Percentiles rank a stretch among this genome's conserved stretches.
These are phyloP conservation scores for Botryotinia narcissicola DNA, from an alignment of 2,329 filamentous ascomycete genomes.

Conservation along the genomic window DNA sequence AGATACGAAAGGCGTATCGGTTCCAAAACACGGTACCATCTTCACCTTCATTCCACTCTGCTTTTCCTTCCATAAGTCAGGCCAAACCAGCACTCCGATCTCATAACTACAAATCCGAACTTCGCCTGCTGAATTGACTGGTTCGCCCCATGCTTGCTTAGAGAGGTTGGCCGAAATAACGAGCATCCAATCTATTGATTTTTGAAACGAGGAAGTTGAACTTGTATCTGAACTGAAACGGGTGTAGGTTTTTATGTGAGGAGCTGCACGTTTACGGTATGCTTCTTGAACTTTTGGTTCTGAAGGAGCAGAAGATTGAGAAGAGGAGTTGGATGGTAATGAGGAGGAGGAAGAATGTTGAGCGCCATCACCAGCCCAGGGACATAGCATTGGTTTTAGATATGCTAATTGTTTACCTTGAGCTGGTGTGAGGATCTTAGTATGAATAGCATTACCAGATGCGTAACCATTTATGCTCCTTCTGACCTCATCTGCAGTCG, in stretches of 20 bases:
- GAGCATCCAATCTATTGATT: conserved; percentile 75
- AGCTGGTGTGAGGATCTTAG: conserved; percentile 66
- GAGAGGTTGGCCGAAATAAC: conserved; percentile 90
- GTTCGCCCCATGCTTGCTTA: conserved; percentile 83
- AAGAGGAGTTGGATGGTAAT: not conserved
- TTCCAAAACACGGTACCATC: conserved; percentile 70
- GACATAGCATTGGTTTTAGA: conserved; percentile 66
- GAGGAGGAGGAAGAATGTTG: conserved; percentile 20
- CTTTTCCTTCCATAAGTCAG: conserved; percentile 51
- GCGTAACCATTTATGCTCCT: conserved; percentile 73
- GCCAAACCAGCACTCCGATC: conserved; percentile 81
- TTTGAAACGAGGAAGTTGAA: conserved; percentile 27
- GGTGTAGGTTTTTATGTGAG: conserved; percentile 88
- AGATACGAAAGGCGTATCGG: conserved; percentile 53
- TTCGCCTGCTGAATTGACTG: conserved; percentile 53
- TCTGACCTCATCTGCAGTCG: conserved; percentile 75
- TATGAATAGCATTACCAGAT: conserved; percentile 79
- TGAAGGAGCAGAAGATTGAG: conserved; percentile 18
- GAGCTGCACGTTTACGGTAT: conserved; percentile 68
- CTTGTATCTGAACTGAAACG: conserved; percentile 48
- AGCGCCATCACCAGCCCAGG: conserved; percentile 66
- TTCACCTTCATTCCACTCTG: conserved; percentile 36
- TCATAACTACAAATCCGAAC: conserved; percentile 79
- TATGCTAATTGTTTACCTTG: conserved; percentile 75
- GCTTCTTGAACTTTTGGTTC: conserved; percentile 43